phyloP scores from a whole-genome alignment of 2,329 filamentous ascomycete species.

The Stromatinia cepivora region DNA sequence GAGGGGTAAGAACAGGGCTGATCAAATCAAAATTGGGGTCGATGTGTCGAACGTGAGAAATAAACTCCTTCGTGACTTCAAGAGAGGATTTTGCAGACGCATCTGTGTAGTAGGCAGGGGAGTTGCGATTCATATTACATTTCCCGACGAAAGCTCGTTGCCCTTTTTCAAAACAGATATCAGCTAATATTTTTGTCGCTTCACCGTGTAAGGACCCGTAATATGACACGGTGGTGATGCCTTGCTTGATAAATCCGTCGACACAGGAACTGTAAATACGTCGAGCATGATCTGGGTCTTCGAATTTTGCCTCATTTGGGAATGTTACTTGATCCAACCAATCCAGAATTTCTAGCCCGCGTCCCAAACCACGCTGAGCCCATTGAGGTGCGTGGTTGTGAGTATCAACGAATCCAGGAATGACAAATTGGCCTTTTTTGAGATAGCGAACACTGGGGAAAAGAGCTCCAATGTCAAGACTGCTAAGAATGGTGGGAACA shows the following conservation, averaged over 20 bases:
- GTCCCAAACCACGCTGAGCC: conserved; percentile 45
- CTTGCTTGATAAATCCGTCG: conserved; percentile 75
- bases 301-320: conserved; percentile 66
- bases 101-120: conserved; percentile 57
- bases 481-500: background rate
- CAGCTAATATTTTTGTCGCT: conserved; percentile 81
- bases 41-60: conserved; percentile 45
- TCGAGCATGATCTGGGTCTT: conserved; percentile 59
- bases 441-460: conserved; percentile 16
- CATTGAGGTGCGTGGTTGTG: conserved; percentile 67
- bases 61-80: conserved; percentile 25
- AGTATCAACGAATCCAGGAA: conserved; percentile 64
- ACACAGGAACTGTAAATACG: conserved; percentile 76
- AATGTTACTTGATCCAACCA: conserved; percentile 67
- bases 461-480: conserved; percentile 2
- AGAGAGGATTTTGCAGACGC: conserved; percentile 42
- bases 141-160: conserved; percentile 87
- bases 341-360: conserved; percentile 47
- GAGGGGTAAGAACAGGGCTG: conserved; percentile 53
- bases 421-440: conserved; percentile 47
- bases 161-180: conserved; percentile 73
- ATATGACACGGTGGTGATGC: conserved; percentile 88
- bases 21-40: conserved; percentile 47
- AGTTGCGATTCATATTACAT: conserved; percentile 67
- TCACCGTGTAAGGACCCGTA: conserved; percentile 83